Evolutionary conservation across 2,329 filamentous ascomycete species (phyloP).

Genomic region (Pezizomycotina sp.): DNA sequence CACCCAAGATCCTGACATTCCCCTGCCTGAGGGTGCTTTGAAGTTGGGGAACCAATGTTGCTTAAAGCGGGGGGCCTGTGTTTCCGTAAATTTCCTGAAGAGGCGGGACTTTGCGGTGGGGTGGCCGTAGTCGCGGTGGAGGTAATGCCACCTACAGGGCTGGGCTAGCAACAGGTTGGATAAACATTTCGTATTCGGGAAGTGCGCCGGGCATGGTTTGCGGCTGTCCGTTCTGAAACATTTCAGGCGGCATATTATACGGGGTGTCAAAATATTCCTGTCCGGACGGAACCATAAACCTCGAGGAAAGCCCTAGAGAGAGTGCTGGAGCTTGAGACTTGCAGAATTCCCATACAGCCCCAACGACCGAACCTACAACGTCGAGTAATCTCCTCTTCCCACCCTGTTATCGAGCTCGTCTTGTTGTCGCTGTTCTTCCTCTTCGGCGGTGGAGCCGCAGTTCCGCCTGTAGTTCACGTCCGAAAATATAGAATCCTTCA

Average conservation of each 20-base stretch:
- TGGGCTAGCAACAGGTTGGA: slow-evolving; percentile 6
- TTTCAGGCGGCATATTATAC: slow-evolving; percentile 14
- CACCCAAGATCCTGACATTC: too few species aligned
- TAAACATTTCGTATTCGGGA: slow-evolving; percentile 5
- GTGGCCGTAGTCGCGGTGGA: neutral
- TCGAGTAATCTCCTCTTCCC: slow-evolving; percentile 16
- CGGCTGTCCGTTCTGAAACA: slow-evolving; percentile 12
- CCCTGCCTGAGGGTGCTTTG: too few species aligned
- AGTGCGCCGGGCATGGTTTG: neutral
- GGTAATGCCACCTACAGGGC: slow-evolving; percentile 1
- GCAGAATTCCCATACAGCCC: slow-evolving; percentile 19
- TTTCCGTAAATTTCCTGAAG: slow-evolving; percentile 13
- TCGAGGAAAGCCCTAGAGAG: slow-evolving; percentile 18
- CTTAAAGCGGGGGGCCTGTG: too few species aligned
- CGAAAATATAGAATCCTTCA: slow-evolving; percentile 16
- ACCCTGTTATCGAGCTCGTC: slow-evolving; percentile 12
- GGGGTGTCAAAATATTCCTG: slow-evolving; percentile 17
- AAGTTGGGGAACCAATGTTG: too few species aligned
- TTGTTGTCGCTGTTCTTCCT: too few species aligned
- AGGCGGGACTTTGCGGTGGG: neutral
- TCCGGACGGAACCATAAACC: slow-evolving; percentile 15
- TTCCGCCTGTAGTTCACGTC: slow-evolving; percentile 14
- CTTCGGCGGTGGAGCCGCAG: too few species aligned
- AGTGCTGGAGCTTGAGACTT: slow-evolving; percentile 17
- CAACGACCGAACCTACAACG: slow-evolving; percentile 18